phyloP scores from a whole-genome alignment of 306 rosid genomes.

The Lathyrus sativus region DNA sequence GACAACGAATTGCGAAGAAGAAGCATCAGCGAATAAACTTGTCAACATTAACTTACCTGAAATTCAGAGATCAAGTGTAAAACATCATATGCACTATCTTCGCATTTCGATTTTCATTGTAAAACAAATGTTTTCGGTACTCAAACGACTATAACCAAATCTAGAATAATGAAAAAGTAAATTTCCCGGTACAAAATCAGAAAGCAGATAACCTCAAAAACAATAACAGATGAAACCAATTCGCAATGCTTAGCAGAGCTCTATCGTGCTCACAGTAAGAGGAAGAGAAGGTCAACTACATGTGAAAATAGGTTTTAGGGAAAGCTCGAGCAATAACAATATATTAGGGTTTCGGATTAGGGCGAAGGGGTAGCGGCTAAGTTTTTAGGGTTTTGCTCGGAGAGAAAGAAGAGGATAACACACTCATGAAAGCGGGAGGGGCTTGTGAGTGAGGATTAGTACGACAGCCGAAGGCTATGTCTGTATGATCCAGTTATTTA shows the following conservation, averaged over 20 bases:
- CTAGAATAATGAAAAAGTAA: neutral
- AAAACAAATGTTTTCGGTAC: neutral
- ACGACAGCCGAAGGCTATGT: too few relatives aligned
- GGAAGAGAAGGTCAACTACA: too few relatives aligned
- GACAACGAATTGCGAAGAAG: conserved; percentile 10
- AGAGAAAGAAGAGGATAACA: too few relatives aligned
- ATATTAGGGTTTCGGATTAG: too few relatives aligned
- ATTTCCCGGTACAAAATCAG: neutral
- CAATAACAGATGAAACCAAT: neutral
- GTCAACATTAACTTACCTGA: conserved; percentile 65
- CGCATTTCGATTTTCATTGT: conserved; percentile 14
- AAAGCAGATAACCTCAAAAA: neutral
- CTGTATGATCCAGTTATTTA: too few relatives aligned
- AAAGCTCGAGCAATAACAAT: too few relatives aligned
- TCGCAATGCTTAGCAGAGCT: neutral
- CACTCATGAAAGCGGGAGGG: too few relatives aligned
- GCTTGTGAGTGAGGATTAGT: too few relatives aligned
- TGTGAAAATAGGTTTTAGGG: too few relatives aligned
- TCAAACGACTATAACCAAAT: neutral
- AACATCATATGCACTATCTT: conserved; percentile 47
- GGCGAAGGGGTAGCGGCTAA: too few relatives aligned
- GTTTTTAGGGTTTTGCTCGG: too few relatives aligned
- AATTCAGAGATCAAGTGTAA: conserved; percentile 74
- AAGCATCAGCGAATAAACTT: conserved; percentile 51
- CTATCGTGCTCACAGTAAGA: too few relatives aligned